Conservation (phyloP, 768 basidiomycete genomes). For the Suillus plorans region DNA sequence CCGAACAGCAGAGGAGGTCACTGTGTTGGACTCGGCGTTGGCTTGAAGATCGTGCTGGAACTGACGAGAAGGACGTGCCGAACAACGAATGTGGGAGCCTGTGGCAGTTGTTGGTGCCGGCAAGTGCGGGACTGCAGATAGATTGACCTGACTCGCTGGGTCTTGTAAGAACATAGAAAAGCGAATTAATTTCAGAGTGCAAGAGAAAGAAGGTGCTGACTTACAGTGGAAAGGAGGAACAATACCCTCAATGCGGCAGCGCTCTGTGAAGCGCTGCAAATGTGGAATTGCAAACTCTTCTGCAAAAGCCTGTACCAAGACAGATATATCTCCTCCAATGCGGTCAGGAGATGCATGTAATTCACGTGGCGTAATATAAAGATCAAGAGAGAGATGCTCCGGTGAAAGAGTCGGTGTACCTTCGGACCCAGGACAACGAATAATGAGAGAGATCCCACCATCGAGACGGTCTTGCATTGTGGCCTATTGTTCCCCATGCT, state of each 20-base stretch:
- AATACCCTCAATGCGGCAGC: conserved; percentile 2
- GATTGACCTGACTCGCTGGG: not conserved
- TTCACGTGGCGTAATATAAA: conserved; percentile 12
- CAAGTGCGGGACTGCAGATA: not conserved
- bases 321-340: conserved; percentile 7
- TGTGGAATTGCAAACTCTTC: conserved; percentile 11
- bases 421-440: conserved; percentile 2
- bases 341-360: not conserved
- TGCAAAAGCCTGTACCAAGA: conserved; percentile 11
- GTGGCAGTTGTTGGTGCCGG: not conserved
- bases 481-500: conserved; percentile 1
- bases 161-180: not conserved
- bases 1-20: not conserved
- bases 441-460: conserved; percentile 9
- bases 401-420: not conserved
- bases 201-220: not conserved
- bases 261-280: not conserved
- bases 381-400: conserved; percentile 5
- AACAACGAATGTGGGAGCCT: not conserved
- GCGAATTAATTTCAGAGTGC: not conserved
- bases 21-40: not conserved
- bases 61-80: not conserved
- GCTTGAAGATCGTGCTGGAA: not conserved
- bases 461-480: conserved; percentile 13
- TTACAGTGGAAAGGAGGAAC: not conserved